These are phyloP conservation scores for Jackrogersella multiformis DNA, from an alignment of 495 filamentous ascomycete species.

Conservation along the genomic window DNA sequence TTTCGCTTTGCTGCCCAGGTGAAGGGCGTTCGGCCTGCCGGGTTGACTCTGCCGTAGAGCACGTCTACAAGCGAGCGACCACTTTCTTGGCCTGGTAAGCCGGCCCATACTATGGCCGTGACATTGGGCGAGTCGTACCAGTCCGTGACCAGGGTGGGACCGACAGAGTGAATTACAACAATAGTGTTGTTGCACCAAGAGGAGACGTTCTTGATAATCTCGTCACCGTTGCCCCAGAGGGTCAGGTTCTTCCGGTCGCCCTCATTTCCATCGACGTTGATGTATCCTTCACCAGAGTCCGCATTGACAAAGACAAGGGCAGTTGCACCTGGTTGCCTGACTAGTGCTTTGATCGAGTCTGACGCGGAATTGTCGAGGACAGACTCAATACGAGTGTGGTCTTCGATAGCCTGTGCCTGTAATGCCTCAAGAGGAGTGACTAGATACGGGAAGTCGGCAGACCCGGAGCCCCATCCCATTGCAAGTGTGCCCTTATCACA, in stretches of 20 bases:
- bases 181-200: slow-evolving; percentile 87
- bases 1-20: slow-evolving; percentile 80
- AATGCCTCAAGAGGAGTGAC: slow-evolving; percentile 88
- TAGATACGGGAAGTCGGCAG: slow-evolving; percentile 90
- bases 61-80: slow-evolving; percentile 92
- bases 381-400: slow-evolving; percentile 72
- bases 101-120: slow-evolving; percentile 93
- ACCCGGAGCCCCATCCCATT: slow-evolving; percentile 95
- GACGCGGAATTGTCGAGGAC: slow-evolving; percentile 77
- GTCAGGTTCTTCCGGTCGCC: slow-evolving; percentile 96
- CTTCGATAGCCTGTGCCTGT: slow-evolving; percentile 70
- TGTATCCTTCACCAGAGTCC: slow-evolving; percentile 86
- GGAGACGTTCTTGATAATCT: slow-evolving; percentile 79
- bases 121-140: slow-evolving; percentile 89
- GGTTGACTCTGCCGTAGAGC: slow-evolving; percentile 89
- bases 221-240: slow-evolving; percentile 83
- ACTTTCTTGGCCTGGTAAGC: slow-evolving; percentile 89
- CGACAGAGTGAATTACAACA: slow-evolving; percentile 87
- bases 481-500: slow-evolving; percentile 88
- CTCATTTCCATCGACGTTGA: slow-evolving; percentile 81
- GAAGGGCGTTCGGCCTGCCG: slow-evolving; percentile 85
- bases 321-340: slow-evolving; percentile 70
- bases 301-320: slow-evolving; percentile 91
- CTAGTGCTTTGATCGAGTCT: slow-evolving; percentile 65
- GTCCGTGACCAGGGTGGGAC: slow-evolving; percentile 78